These are phyloP conservation scores for Xenoacremonium recifei DNA, from an alignment of 2,329 filamentous ascomycete species.

Conservation along the genomic window DNA sequence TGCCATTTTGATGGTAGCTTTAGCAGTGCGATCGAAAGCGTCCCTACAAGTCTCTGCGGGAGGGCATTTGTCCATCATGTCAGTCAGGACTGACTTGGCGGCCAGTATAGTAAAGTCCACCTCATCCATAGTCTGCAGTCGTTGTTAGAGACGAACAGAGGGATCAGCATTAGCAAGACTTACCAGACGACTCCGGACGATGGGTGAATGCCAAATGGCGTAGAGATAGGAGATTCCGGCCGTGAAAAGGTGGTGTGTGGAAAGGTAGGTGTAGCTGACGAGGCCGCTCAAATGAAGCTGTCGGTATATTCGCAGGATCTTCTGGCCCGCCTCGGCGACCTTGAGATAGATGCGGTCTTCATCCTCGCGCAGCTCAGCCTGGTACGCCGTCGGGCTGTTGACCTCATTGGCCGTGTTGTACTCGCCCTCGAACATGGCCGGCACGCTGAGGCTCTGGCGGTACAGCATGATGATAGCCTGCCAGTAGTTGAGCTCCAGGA, in stretches of 20 bases:
- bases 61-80: constrained; percentile 91
- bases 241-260: constrained; percentile 96
- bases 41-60: constrained; percentile 93
- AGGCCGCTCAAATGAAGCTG: constrained; percentile 84
- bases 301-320: constrained; percentile 85
- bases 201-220: constrained; percentile 93
- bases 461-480: constrained; percentile 96
- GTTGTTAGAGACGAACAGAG: constrained; percentile 3
- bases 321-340: constrained; percentile 91
- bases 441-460: constrained; percentile 83
- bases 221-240: constrained; percentile 95
- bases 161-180: constrained; percentile 38
- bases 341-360: constrained; percentile 92
- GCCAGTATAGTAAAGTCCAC: constrained; percentile 96
- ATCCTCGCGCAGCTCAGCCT: constrained; percentile 69
- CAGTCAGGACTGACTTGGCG: constrained; percentile 86
- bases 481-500: constrained; percentile 96
- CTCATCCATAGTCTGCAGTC: constrained; percentile 74
- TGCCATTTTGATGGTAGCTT: constrained; percentile 93
- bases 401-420: constrained; percentile 64
- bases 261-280: constrained; percentile 94
- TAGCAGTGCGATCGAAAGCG: constrained; percentile 91
- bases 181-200: constrained; percentile 83
- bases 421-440: constrained; percentile 80
- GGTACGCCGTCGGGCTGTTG: constrained; percentile 60